Evolutionary conservation across 2,329 filamentous ascomycete species (phyloP).

Genomic region (Aspergillus fructus): DNA sequence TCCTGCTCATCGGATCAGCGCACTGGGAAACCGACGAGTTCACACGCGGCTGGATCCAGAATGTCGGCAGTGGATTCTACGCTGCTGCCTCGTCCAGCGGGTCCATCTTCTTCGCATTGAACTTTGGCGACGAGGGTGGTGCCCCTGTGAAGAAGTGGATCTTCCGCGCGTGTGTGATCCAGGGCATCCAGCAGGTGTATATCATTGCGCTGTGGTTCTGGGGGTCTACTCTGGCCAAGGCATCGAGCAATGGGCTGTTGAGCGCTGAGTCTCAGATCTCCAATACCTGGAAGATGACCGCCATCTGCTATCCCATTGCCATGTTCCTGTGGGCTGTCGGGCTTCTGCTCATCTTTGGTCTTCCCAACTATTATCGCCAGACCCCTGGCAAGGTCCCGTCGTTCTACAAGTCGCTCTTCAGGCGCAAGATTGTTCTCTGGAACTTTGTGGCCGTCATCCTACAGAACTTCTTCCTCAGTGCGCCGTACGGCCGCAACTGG

Average conservation of each 20-base stretch:
- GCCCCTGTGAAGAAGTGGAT: constrained; percentile 65
- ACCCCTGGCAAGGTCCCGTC: constrained; percentile 63
- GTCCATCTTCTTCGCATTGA: constrained; percentile 65
- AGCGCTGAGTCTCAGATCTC: constrained; percentile 32
- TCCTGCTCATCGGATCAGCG: constrained; percentile 58
- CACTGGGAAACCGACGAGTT: too few species aligned
- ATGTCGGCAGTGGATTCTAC: constrained; percentile 62
- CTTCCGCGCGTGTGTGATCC: constrained; percentile 64
- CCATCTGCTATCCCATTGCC: constrained; percentile 57
- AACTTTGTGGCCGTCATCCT: constrained; percentile 64
- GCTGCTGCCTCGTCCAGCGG: constrained; percentile 63
- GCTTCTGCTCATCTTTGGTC: constrained; percentile 55
- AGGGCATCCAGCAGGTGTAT: constrained; percentile 67
- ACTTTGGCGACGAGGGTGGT: constrained; percentile 65
- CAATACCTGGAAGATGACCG: too few species aligned
- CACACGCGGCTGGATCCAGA: constrained; percentile 37
- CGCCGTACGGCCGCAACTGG: constrained; percentile 68
- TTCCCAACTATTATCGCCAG: constrained; percentile 67
- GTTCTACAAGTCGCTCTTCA: constrained; percentile 63
- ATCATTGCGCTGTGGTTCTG: constrained; percentile 66
- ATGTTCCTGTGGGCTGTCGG: constrained; percentile 59
- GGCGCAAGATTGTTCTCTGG: constrained; percentile 66
- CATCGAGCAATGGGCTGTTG: too few species aligned
- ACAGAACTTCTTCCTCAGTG: constrained; percentile 67
- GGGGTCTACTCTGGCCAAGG: constrained; percentile 51